Evolutionary conservation across 495 filamentous ascomycete genomes (phyloP).

Genomic region (Thermothielavioides terrestris): DNA sequence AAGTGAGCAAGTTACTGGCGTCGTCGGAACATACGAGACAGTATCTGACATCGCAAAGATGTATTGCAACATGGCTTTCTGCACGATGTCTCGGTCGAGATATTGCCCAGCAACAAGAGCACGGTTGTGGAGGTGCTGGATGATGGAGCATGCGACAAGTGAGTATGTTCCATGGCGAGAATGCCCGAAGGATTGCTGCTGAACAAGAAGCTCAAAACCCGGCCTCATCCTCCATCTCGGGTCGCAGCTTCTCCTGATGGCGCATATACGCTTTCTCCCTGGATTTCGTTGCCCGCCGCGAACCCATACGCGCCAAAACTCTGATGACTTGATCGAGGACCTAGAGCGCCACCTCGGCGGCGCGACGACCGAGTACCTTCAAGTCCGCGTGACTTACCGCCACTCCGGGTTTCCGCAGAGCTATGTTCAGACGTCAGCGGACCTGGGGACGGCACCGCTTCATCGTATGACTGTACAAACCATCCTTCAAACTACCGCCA

Average conservation of each 20-base stretch:
- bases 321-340: constrained; percentile 43
- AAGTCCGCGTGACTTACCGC: constrained; percentile 37
- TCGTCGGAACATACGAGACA: not conserved
- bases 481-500: constrained; percentile 34
- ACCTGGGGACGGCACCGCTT: not conserved
- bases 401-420: constrained; percentile 41
- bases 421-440: not conserved
- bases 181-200: not conserved
- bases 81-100: constrained; percentile 33
- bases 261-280: constrained; percentile 23
- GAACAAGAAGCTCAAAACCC: not conserved
- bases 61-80: constrained; percentile 32
- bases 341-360: constrained; percentile 42
- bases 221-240: constrained; percentile 29
- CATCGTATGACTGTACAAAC: constrained; percentile 26
- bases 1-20: constrained; percentile 7
- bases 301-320: constrained; percentile 24
- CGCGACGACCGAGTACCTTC: constrained; percentile 32
- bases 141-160: constrained; percentile 20
- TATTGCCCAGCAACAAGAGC: constrained; percentile 25
- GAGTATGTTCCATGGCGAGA: constrained; percentile 3
- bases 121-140: constrained; percentile 32
- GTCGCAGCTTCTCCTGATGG: constrained; percentile 33
- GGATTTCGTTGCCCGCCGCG: not conserved
- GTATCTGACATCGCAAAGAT: constrained; percentile 9